Evolutionary conservation across 1,284 basidiomycete genomes (phyloP), one percentile per base, ranked within the genome.

Genomic region (Tetrapyrgos nigripes): DNA sequence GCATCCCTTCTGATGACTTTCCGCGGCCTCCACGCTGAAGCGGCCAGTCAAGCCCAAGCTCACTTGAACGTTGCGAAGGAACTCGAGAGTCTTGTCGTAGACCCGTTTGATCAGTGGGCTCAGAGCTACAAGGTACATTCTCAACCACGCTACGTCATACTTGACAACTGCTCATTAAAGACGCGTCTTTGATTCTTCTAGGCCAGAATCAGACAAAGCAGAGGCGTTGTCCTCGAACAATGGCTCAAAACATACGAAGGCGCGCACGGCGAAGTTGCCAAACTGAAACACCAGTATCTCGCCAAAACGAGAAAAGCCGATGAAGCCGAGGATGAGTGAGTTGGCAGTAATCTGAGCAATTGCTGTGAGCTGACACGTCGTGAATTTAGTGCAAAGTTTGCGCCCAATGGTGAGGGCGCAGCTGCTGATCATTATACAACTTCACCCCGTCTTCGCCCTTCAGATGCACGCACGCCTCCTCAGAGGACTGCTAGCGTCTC

Each of bases 251-350:
- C 83, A 4, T 93, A 92, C 61, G 91, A 92, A 65, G 76, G 84
- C 44, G 77, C 82, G 1, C 80, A 84, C 48, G 76, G 70, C 31
- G 91, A 92, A 58, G 89, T 91, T 17, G 71, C 78, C 33, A 89
- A 89, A 72, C 75, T 94, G 58, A 93, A 91, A 73, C 83, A 88
- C 57, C 79, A 84, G 48, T 96, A 96, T 68, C 71, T 92, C n/a
- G 75, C 80, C 29, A 96, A 94, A 74, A 87, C 84, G 0, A 84
- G 92, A 53, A 82, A 84, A 35, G 93, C 93, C 3, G 94, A 96
- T 64, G 94, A 96, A 70, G 88, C 90, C 27, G 93, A 94, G 69
- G 94, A 96, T 71, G 93, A 96, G 93, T 96, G 74, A 69, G 91
- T 78, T 19, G n/a, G 35, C 31, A 44, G 46, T 48, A 23, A 29